Base-by-base conservation (phyloP, 106 monocot genomes). In the Cymbidium sinense region DNA sequence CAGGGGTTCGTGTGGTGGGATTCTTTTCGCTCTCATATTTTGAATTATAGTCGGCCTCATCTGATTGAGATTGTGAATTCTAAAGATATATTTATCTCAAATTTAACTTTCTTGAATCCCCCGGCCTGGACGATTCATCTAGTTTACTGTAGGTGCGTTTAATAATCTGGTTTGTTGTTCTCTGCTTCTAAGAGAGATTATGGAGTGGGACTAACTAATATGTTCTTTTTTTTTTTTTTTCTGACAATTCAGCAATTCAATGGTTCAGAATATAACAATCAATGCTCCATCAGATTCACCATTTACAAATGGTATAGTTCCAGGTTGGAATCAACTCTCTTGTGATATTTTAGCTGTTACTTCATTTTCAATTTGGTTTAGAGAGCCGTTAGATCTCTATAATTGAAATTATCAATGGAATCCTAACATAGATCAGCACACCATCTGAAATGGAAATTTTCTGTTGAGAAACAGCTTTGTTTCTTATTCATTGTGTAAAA, bases 1-100 rank as follows among this genome's bases (percentile, higher is more conserved):
- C 91, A 92, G 55, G 95, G 95, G 29, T 82, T 81, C 4, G 74
- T 92, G 55, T 95, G 95, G 95, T 95, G 95, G 95, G 85, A 87
- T 1, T 90, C 83, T 89, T 83, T 85, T 50, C 75, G 10, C 0
- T 88, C 92, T 28, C 82, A 80, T 64, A 82, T 73, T 50, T 74
- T 92, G 36, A 95, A 90, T 67, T 83, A 81, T 31, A 92, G 88
- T 28, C 86, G 89, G 8, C 92, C 92, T 72, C 86, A 92, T 74
- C 80, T 95, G 47, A 70, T 95, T 54, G 95, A 95, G 67, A 79
- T 95, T 70, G 75, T 85, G 55, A 81, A 82, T 77, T 95, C 83
- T 5, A 70, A 51, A 27, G 64, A 85, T 58, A 70, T 95, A 69
- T 67, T 85, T 7, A 80, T 95, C 64, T 95, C 95, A 37, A 92